Evolutionary conservation across 352 stramenopile species (phyloP), one percentile per base, ranked within the genome.

Genomic region (Pythium phragmitis): DNA sequence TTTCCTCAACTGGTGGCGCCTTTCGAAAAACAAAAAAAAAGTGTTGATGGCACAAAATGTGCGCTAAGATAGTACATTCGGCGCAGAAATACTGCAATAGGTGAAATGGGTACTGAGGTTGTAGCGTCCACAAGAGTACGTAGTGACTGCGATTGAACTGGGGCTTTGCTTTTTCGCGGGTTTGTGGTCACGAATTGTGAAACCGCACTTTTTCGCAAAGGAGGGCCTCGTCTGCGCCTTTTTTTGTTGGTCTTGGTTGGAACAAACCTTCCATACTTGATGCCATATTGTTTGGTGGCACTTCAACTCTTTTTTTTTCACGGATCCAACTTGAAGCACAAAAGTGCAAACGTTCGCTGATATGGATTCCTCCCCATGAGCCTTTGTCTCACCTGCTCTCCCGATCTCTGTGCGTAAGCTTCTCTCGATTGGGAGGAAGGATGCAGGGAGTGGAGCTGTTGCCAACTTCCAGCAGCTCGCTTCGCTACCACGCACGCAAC

Each of bases 121-220:
- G 45, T 49, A 37, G 30, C 54, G 36, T 7, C 16, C 16, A 7
- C 43, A 37, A 52, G 33, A 23, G 41, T 66, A 66, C 33, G 50
- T 66, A 66, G 41, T 66, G 60, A 66, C 60, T 66, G 60, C 60
- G 37, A 42, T 50, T 62, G 55, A 62, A 66, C 37, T 45, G 4
- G 14, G 49, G 42, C 59, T 42, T 37, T 9, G 33, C 26, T 52
- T 59, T 53, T 57, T 56, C 51, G 51, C 37, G 51, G 21, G 51
- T 50, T 50, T 57, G 50, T 57, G 33, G 55, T 62, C 55, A 59
- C 17, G n/a, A 19, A 26, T 45, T 50, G 30, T 41, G 53, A 60
- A 66, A 66, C 59, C 58, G 49, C 49, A 60, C 28, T 46, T 59
- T 66, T 66, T 47, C 45, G n/a, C 21, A 2, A 63, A 28, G 11